Conservation (phyloP, 345 rosid species). For the Kernera saxatilis region DNA sequence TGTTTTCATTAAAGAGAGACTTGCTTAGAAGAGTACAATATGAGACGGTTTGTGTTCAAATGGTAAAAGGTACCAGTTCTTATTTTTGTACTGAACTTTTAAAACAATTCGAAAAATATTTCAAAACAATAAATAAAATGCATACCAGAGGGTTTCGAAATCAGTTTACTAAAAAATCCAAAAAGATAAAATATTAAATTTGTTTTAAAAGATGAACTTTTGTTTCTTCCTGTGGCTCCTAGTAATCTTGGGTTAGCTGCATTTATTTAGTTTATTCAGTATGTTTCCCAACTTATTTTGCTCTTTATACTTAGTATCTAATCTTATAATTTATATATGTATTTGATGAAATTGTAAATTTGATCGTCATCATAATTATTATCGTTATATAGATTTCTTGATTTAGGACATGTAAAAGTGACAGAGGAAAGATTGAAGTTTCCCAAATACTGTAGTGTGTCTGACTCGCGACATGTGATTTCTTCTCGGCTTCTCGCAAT, state of each 20-base stretch:
- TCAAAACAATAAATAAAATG: too few species aligned
- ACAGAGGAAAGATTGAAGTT: constrained; percentile 27
- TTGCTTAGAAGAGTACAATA: too few species aligned
- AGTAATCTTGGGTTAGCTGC: neutral
- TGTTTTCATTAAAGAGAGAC: too few species aligned
- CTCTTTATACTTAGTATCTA: neutral
- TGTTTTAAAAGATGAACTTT: too few species aligned
- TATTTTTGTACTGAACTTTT: too few species aligned
- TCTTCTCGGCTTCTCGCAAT: constrained; percentile 4
- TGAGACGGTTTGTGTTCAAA: too few species aligned
- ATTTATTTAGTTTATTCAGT: neutral
- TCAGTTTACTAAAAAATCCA: too few species aligned
- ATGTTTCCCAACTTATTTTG: neutral
- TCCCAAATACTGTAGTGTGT: constrained; percentile 24
- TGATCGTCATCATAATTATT: neutral
- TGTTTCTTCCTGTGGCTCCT: neutral
- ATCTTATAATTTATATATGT: neutral
- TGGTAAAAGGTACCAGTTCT: too few species aligned
- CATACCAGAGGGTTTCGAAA: too few species aligned
- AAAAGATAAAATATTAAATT: too few species aligned
- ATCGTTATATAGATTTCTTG: constrained; percentile 29
- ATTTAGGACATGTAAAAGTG: constrained; percentile 34
- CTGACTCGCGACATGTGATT: constrained; percentile 46
- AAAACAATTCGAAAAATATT: too few species aligned
- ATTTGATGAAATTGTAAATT: neutral